A percentile compares a stretch with the other conserved stretches of the same genome.
Evolutionary conservation across 805 yeast species (phyloP).

Genomic region (Sporopachydermia lactativora): DNA sequence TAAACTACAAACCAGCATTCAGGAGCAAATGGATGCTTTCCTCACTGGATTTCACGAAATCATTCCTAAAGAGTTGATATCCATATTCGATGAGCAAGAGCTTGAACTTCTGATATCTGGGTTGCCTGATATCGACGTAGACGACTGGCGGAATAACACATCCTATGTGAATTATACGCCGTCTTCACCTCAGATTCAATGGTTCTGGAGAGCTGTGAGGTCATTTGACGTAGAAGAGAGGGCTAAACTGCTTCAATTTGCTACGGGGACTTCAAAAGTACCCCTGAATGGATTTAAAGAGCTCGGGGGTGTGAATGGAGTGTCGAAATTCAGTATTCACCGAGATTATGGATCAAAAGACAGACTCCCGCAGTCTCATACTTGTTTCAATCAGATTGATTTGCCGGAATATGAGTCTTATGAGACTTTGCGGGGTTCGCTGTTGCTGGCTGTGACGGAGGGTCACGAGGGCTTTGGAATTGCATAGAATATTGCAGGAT

Average conservation of each 20-base stretch:
- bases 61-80: constrained; percentile 67
- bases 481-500: no score
- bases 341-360: constrained; percentile 77
- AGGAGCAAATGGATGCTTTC: constrained; percentile 78
- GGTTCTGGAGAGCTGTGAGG: constrained; percentile 97
- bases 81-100: constrained; percentile 92
- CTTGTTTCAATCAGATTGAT: constrained; percentile 92
- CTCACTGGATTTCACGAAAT: constrained; percentile 81
- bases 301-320: constrained; percentile 76
- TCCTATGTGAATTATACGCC: constrained; percentile 67
- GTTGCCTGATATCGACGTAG: constrained; percentile 88
- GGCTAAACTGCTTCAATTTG: constrained; percentile 87
- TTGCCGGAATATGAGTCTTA: constrained; percentile 87
- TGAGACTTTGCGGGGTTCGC: constrained; percentile 67
- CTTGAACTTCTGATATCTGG: constrained; percentile 87
- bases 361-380: constrained; percentile 88
- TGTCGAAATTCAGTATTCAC: constrained; percentile 77
- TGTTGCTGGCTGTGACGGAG: constrained; percentile 78
- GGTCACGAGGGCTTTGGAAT: constrained; percentile 95
- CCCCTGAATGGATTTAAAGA: constrained; percentile 91
- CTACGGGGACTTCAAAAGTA: constrained; percentile 94
- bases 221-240: constrained; percentile 90
- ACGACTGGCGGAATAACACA: constrained; percentile 89
- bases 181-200: constrained; percentile 74
- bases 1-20: constrained; percentile 66